Base-by-base conservation (phyloP, 2,329 filamentous ascomycete genomes). In the Aureobasidium sp. region DNA sequence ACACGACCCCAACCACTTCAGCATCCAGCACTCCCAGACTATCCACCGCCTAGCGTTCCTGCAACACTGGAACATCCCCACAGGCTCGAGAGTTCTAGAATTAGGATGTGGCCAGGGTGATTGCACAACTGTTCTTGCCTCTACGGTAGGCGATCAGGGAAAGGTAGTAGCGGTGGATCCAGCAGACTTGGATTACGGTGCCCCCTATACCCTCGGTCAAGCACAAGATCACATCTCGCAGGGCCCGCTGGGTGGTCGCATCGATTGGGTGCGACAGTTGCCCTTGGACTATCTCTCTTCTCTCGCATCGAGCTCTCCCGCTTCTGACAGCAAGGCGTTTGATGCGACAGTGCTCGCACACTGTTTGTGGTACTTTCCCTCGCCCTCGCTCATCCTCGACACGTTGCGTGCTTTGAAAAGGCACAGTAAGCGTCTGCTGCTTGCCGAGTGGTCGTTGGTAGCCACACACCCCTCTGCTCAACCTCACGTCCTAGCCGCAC, bases 31-130 rank as follows among this genome's bases (percentile, higher is more conserved):
- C 11, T 31, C 55, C 3, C 55, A 59, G n/a, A 59, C 55, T 1
- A 0, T 42, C 0, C 55, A 59, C 15, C 55, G 55, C 7, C 15
- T 59, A 15, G 33, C 7, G 15, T 33, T 59, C 2, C 27, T 59
- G 6, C 1, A 59, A 2, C 43, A 50, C 19, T 59, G 55, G 55
- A 42, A 54, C 49, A 55, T 47, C 1, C 25, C 25, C 2, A 21
- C 27, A 17, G 25, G 47, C 19, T 31, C 57, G 7, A 45, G 19
- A 25, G n/a, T 59, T 8, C 74, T 85, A 1, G 83, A 85, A 67
- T 68, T 85, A 38, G 82, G 82, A 53, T 84, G 82, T 68, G 83
- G 82, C 0, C 83, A 85, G 64, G 83, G 82, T 2, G 81, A 81
- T 62, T 79, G 77, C 65, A 84, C 83, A 1, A 73, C 77, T 11